Evolutionary conservation across 768 basidiomycete species (phyloP).

Genomic region (Lactarius sanguifluus): DNA sequence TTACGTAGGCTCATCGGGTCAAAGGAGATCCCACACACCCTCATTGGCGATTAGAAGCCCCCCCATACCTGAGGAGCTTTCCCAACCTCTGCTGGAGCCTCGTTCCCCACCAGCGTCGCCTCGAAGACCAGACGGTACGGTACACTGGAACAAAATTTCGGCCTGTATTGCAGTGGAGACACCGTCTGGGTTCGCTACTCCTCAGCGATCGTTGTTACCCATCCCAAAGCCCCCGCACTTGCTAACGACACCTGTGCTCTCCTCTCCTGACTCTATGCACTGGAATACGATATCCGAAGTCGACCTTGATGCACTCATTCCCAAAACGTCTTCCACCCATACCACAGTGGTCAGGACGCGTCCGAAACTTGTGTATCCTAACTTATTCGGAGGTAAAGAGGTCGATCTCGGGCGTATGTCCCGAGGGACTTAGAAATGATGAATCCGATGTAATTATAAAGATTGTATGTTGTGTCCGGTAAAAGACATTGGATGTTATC

Average conservation of each 20-base stretch:
- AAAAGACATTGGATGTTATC: not conserved
- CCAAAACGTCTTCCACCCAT: not conserved
- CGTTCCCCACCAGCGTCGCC: not conserved
- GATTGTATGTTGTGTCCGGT: not conserved
- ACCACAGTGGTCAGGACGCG: not conserved
- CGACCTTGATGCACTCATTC: constrained; percentile 11
- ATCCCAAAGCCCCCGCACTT: not conserved
- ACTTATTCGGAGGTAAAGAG: constrained; percentile 16
- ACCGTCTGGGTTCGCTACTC: not conserved
- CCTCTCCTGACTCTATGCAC: not conserved
- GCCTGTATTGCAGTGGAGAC: not conserved
- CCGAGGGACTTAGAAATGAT: not conserved
- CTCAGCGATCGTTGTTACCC: constrained; percentile 4
- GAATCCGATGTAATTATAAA: constrained; percentile 17
- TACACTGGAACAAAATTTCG: not conserved
- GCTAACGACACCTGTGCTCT: not conserved
- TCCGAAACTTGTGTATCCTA: constrained; percentile 9
- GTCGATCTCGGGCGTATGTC: constrained; percentile 4
- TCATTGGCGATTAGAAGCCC: not conserved
- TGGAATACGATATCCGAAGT: constrained; percentile 3
- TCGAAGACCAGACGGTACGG: not conserved
- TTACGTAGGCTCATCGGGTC: not conserved
- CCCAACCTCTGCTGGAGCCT: not conserved
- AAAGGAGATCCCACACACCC: not conserved
- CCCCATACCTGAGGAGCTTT: not conserved